Conservation (phyloP, 2,329 filamentous ascomycete species). For the Arthrinium puccinioides region DNA sequence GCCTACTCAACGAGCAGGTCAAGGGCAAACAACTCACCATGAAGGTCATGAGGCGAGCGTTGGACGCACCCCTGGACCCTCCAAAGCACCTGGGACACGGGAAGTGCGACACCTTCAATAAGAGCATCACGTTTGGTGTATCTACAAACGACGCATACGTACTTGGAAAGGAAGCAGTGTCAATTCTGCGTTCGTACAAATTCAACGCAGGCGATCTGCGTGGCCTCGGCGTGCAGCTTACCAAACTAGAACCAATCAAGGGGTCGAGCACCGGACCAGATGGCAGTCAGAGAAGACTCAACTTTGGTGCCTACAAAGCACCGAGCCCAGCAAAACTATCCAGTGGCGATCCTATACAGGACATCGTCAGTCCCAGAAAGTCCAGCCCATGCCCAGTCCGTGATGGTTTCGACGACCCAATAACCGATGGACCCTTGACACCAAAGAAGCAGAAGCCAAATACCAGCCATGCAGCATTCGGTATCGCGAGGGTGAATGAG, state of each 20-base stretch:
- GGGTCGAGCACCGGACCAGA: constrained; percentile 46
- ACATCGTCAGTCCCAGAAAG: constrained; percentile 29
- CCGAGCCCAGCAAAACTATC: constrained; percentile 30
- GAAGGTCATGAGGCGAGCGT: constrained; percentile 86
- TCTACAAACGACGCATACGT: constrained; percentile 68
- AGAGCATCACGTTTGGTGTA: constrained; percentile 74
- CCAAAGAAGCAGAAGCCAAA: constrained; percentile 40
- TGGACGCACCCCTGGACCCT: constrained; percentile 83
- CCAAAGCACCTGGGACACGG: constrained; percentile 92
- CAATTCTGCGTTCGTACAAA: constrained; percentile 70
- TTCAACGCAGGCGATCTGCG: constrained; percentile 90
- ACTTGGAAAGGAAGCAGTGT: constrained; percentile 77
- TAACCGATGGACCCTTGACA: constrained; percentile 46
- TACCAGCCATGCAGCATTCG: constrained; percentile 43
- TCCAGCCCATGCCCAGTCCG: constrained; percentile 20
- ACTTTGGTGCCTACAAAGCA: constrained; percentile 53
- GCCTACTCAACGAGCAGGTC: constrained; percentile 75
- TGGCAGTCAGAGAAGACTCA: constrained; percentile 72
- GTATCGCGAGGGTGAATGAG: constrained; percentile 40
- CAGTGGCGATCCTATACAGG: constrained; percentile 39
- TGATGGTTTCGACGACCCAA: constrained; percentile 38
- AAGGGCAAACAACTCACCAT: constrained; percentile 85
- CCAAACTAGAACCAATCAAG: constrained; percentile 79
- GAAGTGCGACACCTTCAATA: constrained; percentile 91
- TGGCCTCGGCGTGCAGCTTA: constrained; percentile 88